Evolutionary conservation across 2,329 filamentous ascomycete genomes (phyloP).

Genomic region (Cladophialophora exuberans): DNA sequence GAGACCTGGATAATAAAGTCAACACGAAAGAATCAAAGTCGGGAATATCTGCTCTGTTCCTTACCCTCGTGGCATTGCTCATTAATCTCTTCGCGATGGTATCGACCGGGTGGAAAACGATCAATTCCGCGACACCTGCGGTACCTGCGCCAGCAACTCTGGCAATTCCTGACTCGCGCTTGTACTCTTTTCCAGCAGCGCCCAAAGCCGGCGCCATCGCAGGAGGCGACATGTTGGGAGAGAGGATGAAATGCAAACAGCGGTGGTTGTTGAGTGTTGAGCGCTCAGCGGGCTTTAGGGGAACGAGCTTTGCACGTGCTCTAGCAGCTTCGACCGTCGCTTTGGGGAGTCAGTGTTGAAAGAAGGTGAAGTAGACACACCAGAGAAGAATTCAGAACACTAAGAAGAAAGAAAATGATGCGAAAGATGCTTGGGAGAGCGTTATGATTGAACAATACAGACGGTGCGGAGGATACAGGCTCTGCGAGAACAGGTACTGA

Average conservation of each 20-base stretch:
- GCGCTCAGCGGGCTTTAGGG: neutral
- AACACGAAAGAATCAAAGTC: neutral
- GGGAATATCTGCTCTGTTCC: constrained; percentile 24
- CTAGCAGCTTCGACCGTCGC: no score
- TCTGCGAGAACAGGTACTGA: no score
- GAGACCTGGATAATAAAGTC: constrained; percentile 51
- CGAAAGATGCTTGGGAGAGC: no score
- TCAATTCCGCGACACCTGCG: constrained; percentile 89
- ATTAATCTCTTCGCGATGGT: constrained; percentile 98
- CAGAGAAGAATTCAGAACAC: no score
- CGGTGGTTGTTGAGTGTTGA: neutral
- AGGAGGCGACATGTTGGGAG: constrained; percentile 27
- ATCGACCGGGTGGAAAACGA: constrained; percentile 94
- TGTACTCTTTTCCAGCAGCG: constrained; percentile 61
- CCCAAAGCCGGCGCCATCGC: constrained; percentile 36
- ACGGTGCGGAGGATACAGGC: no score
- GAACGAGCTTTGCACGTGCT: neutral
- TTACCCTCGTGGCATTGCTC: constrained; percentile 87
- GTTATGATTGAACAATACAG: no score
- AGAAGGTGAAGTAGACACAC: no score
- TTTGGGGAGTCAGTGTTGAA: no score
- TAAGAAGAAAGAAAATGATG: no score
- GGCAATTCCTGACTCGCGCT: constrained; percentile 88
- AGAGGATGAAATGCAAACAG: neutral
- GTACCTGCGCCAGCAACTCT: constrained; percentile 82